These are phyloP conservation scores for Naegleria gruberi DNA, from an alignment of 208 protist species.

Conservation along the genomic window DNA sequence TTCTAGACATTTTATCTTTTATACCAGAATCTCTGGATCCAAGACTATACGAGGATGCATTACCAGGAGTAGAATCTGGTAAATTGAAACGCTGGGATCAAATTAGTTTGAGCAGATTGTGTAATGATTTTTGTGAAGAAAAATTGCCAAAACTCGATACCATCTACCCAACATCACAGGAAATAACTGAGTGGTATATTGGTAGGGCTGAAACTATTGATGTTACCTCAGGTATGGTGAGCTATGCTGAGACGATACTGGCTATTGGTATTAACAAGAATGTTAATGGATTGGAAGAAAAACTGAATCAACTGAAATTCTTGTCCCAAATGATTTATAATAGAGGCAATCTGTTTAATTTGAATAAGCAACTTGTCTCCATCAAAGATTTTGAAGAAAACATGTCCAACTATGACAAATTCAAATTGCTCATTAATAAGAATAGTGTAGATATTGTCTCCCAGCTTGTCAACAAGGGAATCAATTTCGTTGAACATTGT, in stretches of 20 bases:
- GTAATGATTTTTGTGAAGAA: not conserved
- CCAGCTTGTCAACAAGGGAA: not conserved
- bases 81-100: not conserved
- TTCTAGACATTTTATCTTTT: not conserved
- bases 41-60: not conserved
- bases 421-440: not conserved
- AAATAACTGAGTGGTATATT: not conserved
- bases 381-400: not conserved
- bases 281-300: not conserved
- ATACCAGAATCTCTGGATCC: not conserved
- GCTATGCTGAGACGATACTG: not conserved
- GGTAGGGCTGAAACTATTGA: not conserved
- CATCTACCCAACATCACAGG: not conserved
- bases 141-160: not conserved
- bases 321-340: not conserved
- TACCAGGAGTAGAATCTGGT: not conserved
- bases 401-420: not conserved
- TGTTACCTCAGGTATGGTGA: not conserved
- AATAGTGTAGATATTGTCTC: not conserved
- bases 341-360: not conserved
- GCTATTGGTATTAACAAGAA: not conserved
- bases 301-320: not conserved
- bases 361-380: not conserved
- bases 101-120: not conserved
- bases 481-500: not conserved